Evolutionary conservation across 2,329 filamentous ascomycete genomes (phyloP), one percentile per base, ranked within the genome.

Genomic region (Harringtonia aguacate): DNA sequence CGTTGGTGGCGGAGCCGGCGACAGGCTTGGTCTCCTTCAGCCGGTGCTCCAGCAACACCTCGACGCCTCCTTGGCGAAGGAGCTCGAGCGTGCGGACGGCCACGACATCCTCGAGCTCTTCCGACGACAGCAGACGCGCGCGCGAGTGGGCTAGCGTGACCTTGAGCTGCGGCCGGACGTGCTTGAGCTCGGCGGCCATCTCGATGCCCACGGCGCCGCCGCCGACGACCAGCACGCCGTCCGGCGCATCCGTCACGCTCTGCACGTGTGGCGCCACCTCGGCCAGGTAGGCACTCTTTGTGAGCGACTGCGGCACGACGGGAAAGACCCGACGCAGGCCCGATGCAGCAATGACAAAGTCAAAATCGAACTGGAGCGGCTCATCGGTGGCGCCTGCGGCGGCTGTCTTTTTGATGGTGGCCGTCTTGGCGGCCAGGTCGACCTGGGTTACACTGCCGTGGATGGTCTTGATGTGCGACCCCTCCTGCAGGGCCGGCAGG

Each of bases 71-170:
- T 50, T 85, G 75, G 5, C 65, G 63, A 1, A 86, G 64, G 1
- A 84, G 61, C 9, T 73, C 65, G 1, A 78, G 63, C 1, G 75
- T 72, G 37, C 68, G 69, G 40, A 81, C 75, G 58, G 83, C 85
- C 58, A 82, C 79, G 37, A 80, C 77, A 30, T 81, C 74, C 0
- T 83, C 79, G 3, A 92, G 69, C 4, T 75, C 76, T 62, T 92
- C 86, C 0, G 81, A 77, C 0, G 83, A 87, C 8, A 90, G 69
- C 2, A 90, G 72, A 53, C 75, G 75, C 22, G 73, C 67, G 18
- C 83, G 70, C 4, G 84, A 88, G 58, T 90, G 86, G 5, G 86
- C 75, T 2, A 92, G 72, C 1, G 77, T 84, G n/a, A 90, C 79
- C 34, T 73, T 72, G 43, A 77, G 65, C 12, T 72, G 55, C 0